Percentiles rank a stretch among this genome's conserved stretches.
Evolutionary conservation across 805 yeast species (phyloP).

Genomic region (Nakazawaea pomicola): DNA sequence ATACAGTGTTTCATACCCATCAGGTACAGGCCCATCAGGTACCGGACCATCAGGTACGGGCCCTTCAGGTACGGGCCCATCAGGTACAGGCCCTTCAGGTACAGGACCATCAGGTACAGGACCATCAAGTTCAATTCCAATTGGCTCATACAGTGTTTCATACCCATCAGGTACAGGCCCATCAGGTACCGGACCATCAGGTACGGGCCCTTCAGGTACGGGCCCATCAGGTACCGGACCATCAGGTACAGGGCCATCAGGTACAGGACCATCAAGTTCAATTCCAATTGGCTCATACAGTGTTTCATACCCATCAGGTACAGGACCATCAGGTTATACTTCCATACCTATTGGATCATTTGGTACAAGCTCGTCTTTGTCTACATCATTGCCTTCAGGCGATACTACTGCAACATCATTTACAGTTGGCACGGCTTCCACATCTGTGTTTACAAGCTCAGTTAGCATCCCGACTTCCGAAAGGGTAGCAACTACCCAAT

Average conservation of each 20-base stretch:
- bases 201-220: neutral
- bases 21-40: neutral
- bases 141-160: neutral
- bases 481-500: neutral
- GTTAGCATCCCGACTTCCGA: neutral
- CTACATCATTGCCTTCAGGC: neutral
- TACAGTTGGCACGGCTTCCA: neutral
- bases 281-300: constrained; percentile 10
- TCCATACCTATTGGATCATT: neutral
- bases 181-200: neutral
- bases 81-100: neutral
- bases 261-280: constrained; percentile 3
- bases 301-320: neutral
- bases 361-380: neutral
- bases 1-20: neutral
- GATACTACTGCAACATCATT: neutral
- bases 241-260: constrained; percentile 10
- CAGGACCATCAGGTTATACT: neutral
- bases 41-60: neutral
- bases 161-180: neutral
- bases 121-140: neutral
- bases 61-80: neutral
- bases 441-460: too few species aligned
- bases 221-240: constrained; percentile 7
- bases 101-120: neutral